Evolutionary conservation across 2,329 filamentous ascomycete genomes (phyloP).

Genomic region (Fusarium algeriense): DNA sequence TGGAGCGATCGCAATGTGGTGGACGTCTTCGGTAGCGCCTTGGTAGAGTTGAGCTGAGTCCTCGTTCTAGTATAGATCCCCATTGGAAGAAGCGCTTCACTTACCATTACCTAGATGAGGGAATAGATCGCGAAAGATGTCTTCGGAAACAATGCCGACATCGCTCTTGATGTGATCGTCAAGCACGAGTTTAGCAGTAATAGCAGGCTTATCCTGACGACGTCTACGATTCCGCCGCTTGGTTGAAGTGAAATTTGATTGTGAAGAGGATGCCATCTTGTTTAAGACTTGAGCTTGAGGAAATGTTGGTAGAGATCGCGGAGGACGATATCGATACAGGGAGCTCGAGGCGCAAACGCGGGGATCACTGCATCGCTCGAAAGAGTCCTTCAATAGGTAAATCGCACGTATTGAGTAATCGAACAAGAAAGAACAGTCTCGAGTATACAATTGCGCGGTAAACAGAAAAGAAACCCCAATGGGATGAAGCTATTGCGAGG

Average conservation of each 20-base stretch:
- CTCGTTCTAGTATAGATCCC: constrained; percentile 9
- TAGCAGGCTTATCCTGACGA: constrained; percentile 77
- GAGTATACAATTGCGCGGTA: constrained; percentile 11
- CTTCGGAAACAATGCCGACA: constrained; percentile 86
- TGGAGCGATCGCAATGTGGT: constrained; percentile 79
- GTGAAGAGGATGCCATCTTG: constrained; percentile 50
- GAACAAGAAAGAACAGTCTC: neutral
- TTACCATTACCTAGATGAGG: constrained; percentile 68
- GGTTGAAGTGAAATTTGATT: constrained; percentile 41
- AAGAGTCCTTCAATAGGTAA: constrained; percentile 4
- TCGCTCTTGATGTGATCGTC: constrained; percentile 89
- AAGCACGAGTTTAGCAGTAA: constrained; percentile 84
- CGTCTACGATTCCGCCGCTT: constrained; percentile 65
- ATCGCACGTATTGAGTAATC: neutral
- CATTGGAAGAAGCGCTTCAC: constrained; percentile 45
- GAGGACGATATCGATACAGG: constrained; percentile 20
- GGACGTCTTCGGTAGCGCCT: constrained; percentile 54
- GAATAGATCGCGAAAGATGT: constrained; percentile 86
- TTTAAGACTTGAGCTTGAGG: neutral
- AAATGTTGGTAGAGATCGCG: constrained; percentile 1
- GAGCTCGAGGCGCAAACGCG: constrained; percentile 36
- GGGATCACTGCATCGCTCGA: constrained; percentile 35
- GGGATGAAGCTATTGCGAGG: constrained; percentile 22
- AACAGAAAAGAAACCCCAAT: constrained; percentile 9
- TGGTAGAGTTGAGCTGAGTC: constrained; percentile 13